Base-by-base conservation (phyloP, 106 monocot species). In the Allium cepa region DNA sequence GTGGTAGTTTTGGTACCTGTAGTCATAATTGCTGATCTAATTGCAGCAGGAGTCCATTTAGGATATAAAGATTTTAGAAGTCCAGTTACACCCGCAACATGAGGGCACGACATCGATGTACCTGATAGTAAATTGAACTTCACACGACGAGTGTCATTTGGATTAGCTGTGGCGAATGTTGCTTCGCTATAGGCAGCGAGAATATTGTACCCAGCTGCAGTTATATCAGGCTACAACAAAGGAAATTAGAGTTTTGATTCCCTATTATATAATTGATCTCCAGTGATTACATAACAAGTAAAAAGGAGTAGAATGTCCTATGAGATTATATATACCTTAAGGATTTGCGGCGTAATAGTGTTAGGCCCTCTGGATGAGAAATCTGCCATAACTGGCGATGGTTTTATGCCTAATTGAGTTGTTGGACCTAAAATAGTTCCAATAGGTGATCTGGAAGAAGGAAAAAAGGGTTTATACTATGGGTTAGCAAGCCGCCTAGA, bases 331-430 rank as follows among this genome's bases (percentile, higher is more conserved):
- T 15, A 46, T 18, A 84, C 86, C 89, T 94, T 94, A 10, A 94
- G 69, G 11, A 94, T 68, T 70, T 84, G 69, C 10, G 84, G 87
- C 7, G 67, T 64, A 27, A 84, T 26, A 7, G 57, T 1, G 60
- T 63, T 80, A 17, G 94, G 94, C 11, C 94, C 94, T 46, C 60
- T 59, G 49, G 90, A 90, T 55, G 90, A 87, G 84, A 90, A 94
- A 8, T 10, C 45, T 1, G 90, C 78, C 75, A 94, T 74, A 7
- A n/a, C 14, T 3, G 90, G 94, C 7, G 85, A 71, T 0, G 80
- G 87, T 62, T 84, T 80, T 0, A 69, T 13, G 0, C 73, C 76
- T 8, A 72, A 8, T 46, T 15, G 16, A 15, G 84, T 82, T 57
- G 6, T 68, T 4, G 68, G 69, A 9, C 47, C n/a, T 8, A 77